A percentile compares a stretch with the other conserved stretches of the same genome.
Evolutionary conservation across 768 basidiomycete species (phyloP).

Genomic region (Pleurotus pulmonarius): DNA sequence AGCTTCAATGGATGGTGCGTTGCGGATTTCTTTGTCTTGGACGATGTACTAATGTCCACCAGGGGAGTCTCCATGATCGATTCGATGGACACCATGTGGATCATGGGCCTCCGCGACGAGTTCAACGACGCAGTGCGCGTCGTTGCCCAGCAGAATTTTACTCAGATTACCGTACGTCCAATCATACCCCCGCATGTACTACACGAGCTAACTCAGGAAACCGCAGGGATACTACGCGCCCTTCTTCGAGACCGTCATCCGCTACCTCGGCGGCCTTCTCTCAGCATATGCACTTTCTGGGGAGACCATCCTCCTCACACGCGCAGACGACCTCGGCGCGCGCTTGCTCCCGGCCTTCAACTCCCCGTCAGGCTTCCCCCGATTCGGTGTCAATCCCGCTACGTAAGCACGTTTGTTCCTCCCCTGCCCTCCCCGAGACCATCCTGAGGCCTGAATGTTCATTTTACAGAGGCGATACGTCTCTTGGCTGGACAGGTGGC

Average conservation of each 20-base stretch:
- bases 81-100: conserved; percentile 75
- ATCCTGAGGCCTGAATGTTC: background rate
- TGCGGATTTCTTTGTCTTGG: too few species aligned
- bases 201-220: background rate
- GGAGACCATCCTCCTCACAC: conserved; percentile 51
- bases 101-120: conserved; percentile 73
- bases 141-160: conserved; percentile 43
- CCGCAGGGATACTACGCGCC: conserved; percentile 33
- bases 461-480: conserved; percentile 25
- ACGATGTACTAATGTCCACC: background rate
- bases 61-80: conserved; percentile 68
- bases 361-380: conserved; percentile 59
- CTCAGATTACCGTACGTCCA: conserved; percentile 17
- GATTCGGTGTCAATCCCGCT: conserved; percentile 54
- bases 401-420: conserved; percentile 28
- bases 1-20: conserved; percentile 43
- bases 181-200: background rate
- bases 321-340: conserved; percentile 66
- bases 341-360: conserved; percentile 64
- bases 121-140: conserved; percentile 55
- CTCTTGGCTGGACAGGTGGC: conserved; percentile 24
- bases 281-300: conserved; percentile 74
- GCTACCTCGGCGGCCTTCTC: conserved; percentile 71
- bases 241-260: conserved; percentile 77
- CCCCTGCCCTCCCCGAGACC: background rate